Conservation (phyloP, 2,329 filamentous ascomycete species). For the Camillea tinctor region DNA sequence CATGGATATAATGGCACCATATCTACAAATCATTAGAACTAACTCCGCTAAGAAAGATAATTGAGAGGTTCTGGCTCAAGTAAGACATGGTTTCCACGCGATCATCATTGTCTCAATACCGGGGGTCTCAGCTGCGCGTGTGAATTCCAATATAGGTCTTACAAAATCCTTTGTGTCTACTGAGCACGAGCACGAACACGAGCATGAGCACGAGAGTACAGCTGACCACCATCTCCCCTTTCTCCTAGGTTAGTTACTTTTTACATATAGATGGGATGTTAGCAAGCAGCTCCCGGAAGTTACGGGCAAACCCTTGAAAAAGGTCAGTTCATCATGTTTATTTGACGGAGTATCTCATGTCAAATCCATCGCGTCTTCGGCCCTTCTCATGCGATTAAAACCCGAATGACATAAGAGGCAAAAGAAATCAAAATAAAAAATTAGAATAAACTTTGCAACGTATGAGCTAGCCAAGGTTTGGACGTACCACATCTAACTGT, state of each 20-base stretch:
- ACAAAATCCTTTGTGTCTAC: neutral
- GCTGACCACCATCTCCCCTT: neutral
- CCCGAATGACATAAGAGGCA: neutral
- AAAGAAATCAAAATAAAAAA: neutral
- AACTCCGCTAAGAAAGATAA: neutral
- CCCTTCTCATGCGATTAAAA: neutral
- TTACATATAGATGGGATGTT: too few species aligned
- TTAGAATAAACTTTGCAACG: neutral
- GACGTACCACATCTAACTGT: neutral
- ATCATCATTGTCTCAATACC: neutral
- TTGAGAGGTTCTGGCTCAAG: neutral
- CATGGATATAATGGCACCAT: neutral
- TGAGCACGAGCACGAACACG: too few species aligned
- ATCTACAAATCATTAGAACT: neutral
- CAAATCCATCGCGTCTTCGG: neutral
- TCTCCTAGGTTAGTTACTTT: too few species aligned
- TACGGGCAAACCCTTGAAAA: neutral
- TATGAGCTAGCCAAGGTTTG: neutral
- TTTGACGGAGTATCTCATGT: neutral
- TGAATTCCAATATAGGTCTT: neutral
- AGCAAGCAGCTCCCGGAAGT: neutral
- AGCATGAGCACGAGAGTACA: too few species aligned
- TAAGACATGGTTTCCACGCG: neutral
- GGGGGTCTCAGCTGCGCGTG: neutral
- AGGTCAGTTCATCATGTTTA: neutral